Percentiles rank a stretch among this genome's conserved stretches.
phyloP scores from a whole-genome alignment of 345 rosid species.

The Eutrema yunnanense region DNA sequence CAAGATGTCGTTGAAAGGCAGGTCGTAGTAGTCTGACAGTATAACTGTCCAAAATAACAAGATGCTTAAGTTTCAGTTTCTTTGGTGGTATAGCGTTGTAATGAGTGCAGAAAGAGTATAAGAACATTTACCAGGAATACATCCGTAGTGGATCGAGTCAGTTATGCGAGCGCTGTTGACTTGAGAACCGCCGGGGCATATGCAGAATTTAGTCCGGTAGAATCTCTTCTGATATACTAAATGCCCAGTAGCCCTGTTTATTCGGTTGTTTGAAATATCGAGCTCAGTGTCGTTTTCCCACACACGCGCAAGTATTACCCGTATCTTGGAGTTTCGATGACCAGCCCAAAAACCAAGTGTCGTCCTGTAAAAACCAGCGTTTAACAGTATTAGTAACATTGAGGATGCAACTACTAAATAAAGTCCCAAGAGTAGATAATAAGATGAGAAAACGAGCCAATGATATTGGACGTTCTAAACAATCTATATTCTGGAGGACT shows the following conservation, averaged over 20 bases:
- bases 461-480: not conserved
- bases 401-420: conserved; percentile 3
- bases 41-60: conserved; percentile 56
- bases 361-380: conserved; percentile 53
- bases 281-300: conserved; percentile 98
- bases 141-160: conserved; percentile 96
- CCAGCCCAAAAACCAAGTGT: conserved; percentile 97
- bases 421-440: not conserved
- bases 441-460: not conserved
- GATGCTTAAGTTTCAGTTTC: not conserved
- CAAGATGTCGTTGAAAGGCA: conserved; percentile 86
- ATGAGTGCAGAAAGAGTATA: not conserved
- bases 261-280: conserved; percentile 81
- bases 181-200: conserved; percentile 99
- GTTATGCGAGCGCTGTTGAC: conserved; percentile 96
- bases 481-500: too few relatives aligned
- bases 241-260: conserved; percentile 77
- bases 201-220: conserved; percentile 79
- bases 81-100: not conserved
- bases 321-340: conserved; percentile 85
- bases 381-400: conserved; percentile 1
- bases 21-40: conserved; percentile 77
- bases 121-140: conserved; percentile 72
- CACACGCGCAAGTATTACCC: conserved; percentile 88
- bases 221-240: conserved; percentile 87